Evolutionary conservation across 352 stramenopile genomes (phyloP).

Genomic region (Pythium periplocum): DNA sequence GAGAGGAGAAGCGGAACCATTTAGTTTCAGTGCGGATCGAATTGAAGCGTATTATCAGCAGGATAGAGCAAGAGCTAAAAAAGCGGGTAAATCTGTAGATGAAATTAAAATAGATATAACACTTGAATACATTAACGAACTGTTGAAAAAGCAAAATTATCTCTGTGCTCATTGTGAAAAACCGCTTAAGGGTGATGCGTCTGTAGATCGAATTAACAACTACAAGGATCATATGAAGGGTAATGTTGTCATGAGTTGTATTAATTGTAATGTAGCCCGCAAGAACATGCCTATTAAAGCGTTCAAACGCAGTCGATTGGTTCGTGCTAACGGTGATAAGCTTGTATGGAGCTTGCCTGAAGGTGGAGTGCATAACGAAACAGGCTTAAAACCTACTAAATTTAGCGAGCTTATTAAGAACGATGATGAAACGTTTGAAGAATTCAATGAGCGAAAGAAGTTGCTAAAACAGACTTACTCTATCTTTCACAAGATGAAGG

Average conservation of each 20-base stretch:
- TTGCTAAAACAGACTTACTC: not conserved
- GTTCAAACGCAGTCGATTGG: not conserved
- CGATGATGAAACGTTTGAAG: constrained; percentile 8
- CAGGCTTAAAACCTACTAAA: no score
- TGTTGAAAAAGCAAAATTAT: not conserved
- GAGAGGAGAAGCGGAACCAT: not conserved
- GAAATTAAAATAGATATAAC: constrained; percentile 10
- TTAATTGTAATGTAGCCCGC: constrained; percentile 18
- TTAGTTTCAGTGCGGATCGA: constrained; percentile 3
- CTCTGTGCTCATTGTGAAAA: constrained; percentile 11
- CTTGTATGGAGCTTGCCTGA: no score
- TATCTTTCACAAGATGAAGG: constrained; percentile 7
- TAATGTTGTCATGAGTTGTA: constrained; percentile 18
- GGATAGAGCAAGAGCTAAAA: not conserved
- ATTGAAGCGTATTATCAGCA: constrained; percentile 14
- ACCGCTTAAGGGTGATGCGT: constrained; percentile 6
- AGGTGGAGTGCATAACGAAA: no score
- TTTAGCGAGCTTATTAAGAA: constrained; percentile 2
- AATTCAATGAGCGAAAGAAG: constrained; percentile 10
- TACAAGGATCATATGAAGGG: constrained; percentile 6
- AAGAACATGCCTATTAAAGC: constrained; percentile 20
- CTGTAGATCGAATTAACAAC: constrained; percentile 15
- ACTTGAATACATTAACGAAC: not conserved
- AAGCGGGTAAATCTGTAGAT: not conserved
- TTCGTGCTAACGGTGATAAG: no score